A percentile compares a stretch with the other conserved stretches of the same genome.
Evolutionary conservation across 1,284 basidiomycete species (phyloP).

Genomic region (Xanthoconium separans): DNA sequence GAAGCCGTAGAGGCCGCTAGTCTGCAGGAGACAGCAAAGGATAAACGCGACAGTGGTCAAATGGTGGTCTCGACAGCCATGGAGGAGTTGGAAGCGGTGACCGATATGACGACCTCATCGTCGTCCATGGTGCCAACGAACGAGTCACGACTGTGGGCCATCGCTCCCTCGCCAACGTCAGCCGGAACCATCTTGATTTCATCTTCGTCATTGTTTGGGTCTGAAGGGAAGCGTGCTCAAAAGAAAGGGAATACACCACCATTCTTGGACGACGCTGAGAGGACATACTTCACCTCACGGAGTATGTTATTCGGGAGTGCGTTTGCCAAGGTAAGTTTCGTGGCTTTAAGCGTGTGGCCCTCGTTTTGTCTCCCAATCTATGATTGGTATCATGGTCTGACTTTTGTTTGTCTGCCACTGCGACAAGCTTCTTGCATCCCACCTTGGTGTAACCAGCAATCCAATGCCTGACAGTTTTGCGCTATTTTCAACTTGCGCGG

Average conservation of each 20-base stretch:
- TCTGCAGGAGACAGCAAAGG: not conserved
- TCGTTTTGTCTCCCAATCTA: not conserved
- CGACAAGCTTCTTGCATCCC: not conserved
- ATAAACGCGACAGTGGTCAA: not conserved
- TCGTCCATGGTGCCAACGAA: not conserved
- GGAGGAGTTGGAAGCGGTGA: not conserved
- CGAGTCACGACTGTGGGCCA: constrained; percentile 27
- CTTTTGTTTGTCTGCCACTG: not conserved
- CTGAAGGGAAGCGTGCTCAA: not conserved
- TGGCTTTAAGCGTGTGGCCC: constrained; percentile 10
- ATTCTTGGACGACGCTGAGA: not conserved
- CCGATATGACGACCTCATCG: not conserved
- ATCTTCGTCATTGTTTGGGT: constrained; percentile 20
- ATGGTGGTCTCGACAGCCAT: not conserved
- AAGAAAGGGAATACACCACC: not conserved
- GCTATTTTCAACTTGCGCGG: constrained; percentile 5
- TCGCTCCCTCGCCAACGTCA: not conserved
- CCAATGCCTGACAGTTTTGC: not conserved
- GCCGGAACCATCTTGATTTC: constrained; percentile 10
- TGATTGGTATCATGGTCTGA: not conserved
- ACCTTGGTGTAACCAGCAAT: not conserved
- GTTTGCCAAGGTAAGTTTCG: constrained; percentile 16
- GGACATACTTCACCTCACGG: constrained; percentile 1
- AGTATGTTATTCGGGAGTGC: constrained; percentile 21
- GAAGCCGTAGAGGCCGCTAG: constrained; percentile 36